A percentile compares a stretch with the other conserved stretches of the same genome.
Evolutionary conservation across 2,329 filamentous ascomycete genomes (phyloP).

Genomic region (Penicillium sp.): DNA sequence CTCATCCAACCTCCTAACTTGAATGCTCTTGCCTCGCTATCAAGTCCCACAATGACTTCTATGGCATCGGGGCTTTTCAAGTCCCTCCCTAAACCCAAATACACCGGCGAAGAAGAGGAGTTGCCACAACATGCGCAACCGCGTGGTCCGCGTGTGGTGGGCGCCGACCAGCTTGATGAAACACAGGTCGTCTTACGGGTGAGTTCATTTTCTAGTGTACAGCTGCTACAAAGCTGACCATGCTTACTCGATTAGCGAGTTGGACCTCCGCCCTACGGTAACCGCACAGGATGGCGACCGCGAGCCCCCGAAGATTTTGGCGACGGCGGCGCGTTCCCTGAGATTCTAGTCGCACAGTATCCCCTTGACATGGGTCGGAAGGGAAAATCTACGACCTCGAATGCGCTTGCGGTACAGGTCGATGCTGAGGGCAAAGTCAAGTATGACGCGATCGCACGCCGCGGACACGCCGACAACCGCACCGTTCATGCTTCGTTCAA

Average conservation of each 20-base stretch:
- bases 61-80: slow-evolving; percentile 70
- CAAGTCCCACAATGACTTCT: slow-evolving; percentile 56
- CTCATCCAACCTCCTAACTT: slow-evolving; percentile 18
- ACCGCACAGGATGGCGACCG: slow-evolving; percentile 86
- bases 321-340: slow-evolving; percentile 93
- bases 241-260: slow-evolving; percentile 53
- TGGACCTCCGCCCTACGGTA: slow-evolving; percentile 83
- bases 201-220: slow-evolving; percentile 21
- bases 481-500: slow-evolving; percentile 96
- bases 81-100: slow-evolving; percentile 84
- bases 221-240: slow-evolving; percentile 13
- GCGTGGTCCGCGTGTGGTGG: slow-evolving; percentile 78
- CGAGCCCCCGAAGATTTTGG: slow-evolving; percentile 87
- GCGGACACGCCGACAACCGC: slow-evolving; percentile 78
- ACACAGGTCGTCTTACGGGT: slow-evolving; percentile 79
- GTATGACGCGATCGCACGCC: slow-evolving; percentile 89
- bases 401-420: slow-evolving; percentile 88
- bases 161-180: slow-evolving; percentile 75
- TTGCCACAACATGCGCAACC: slow-evolving; percentile 67
- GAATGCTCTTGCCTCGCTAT: slow-evolving; percentile 13
- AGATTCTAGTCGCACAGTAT: slow-evolving; percentile 91
- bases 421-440: slow-evolving; percentile 90
- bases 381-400: slow-evolving; percentile 64
- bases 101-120: slow-evolving; percentile 86
- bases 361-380: slow-evolving; percentile 93